Evolutionary conservation across 345 rosid species (phyloP), one percentile per base, ranked within the genome.

Genomic region (Rhizophora apiculata): DNA sequence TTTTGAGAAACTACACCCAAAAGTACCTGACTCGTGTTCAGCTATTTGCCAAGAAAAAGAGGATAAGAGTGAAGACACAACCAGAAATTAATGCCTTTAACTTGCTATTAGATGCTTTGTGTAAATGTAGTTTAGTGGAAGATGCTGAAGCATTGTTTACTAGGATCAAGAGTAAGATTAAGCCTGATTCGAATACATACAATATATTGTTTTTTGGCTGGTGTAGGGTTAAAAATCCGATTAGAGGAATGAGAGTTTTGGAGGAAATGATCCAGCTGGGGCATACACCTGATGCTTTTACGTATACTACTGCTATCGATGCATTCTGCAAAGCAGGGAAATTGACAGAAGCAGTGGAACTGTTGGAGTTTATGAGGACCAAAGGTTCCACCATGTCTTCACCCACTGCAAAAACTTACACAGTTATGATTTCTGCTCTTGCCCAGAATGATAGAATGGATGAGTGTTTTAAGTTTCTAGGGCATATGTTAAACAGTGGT

Each of bases 251-350:
- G 97, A 72, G 39, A 67, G 48, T 86, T 66, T 85, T 92, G 64
- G 96, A 95, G 56, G 94, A 90, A 75, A 95, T 92, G 99, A 90
- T 88, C 49, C 69, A 76, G 65, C 82, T 85, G 64, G 99, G 99
- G 43, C 89, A 80, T 56, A 78, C 83, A 32, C 96, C 97, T 16
- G 94, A 89, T 60, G 85, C 80, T 82, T 92, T 95, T 74, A 92
- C 98, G 0, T 95, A 90, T 27, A 88, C 75, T 70, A 88, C 99
- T 55, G 97, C 97, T 20, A 89, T 95, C 10, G 94, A 90, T 80
- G 31, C 96, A 16, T 92, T 86, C 16, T 90, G 98, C 56, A 87
- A 87, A 74, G 87, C 88, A 20, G 93, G 99, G 76, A 82, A 84
- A 96, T 87, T 92, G 52, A 79, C 70, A 2, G 89, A 95, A 70